These are phyloP conservation scores for Pontederia crassipes DNA, from an alignment of 176 grass and related monocot genomes.

Conservation along the genomic window DNA sequence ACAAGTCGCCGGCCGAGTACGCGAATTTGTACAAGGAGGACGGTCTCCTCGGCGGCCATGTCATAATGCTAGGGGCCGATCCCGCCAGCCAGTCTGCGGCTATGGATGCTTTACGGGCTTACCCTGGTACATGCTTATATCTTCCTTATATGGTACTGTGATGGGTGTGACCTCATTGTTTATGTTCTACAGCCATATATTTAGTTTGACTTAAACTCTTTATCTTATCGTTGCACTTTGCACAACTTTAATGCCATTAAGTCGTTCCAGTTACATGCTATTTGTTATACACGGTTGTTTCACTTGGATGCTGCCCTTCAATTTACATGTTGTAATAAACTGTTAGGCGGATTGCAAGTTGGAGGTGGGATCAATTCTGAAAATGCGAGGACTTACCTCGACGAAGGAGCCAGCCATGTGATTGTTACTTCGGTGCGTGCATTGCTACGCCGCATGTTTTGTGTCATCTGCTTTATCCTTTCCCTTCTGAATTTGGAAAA, in stretches of 20 bases:
- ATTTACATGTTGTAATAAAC: not conserved
- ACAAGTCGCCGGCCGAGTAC: conserved; percentile 56
- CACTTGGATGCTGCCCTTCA: not conserved
- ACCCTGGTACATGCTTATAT: conserved; percentile 47
- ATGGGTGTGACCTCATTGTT: too few species aligned
- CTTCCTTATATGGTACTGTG: too few species aligned
- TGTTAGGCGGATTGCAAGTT: conserved; percentile 85
- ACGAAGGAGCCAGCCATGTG: conserved; percentile 93
- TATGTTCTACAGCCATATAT: too few species aligned
- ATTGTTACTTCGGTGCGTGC: conserved; percentile 83
- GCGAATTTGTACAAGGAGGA: conserved; percentile 64
- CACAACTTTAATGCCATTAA: conserved; percentile 5
- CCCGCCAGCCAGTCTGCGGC: conserved; percentile 48
- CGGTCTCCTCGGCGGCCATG: conserved; percentile 58
- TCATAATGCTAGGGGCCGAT: conserved; percentile 91
- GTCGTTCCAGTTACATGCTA: not conserved
- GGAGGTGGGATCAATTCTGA: conserved; percentile 91
- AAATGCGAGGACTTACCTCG: conserved; percentile 63
- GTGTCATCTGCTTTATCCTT: not conserved
- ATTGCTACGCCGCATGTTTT: not conserved
- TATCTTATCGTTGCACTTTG: not conserved
- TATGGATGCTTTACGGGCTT: conserved; percentile 59
- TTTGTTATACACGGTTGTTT: not conserved
- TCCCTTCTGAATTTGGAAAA: not conserved
- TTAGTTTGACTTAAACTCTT: too few species aligned